Evolutionary conservation across 2,329 filamentous ascomycete species (phyloP).

Genomic region (Colletotrichum karsti): DNA sequence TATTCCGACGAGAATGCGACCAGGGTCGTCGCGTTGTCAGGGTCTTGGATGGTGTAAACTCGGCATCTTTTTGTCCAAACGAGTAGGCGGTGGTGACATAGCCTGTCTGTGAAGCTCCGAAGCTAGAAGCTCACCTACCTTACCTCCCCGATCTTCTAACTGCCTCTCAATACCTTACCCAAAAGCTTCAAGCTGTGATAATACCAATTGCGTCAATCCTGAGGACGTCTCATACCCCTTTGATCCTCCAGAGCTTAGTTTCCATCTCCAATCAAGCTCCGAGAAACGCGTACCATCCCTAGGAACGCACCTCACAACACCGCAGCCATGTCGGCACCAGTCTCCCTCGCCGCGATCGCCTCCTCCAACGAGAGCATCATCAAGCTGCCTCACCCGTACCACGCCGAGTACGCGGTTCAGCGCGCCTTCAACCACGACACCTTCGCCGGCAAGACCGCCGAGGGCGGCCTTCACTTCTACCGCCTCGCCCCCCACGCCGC

Average conservation of each 20-base stretch:
- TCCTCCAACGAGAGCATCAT: constrained; percentile 48
- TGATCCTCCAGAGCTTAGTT: background rate
- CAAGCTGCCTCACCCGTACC: constrained; percentile 60
- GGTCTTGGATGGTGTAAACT: background rate
- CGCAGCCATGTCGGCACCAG: constrained; percentile 34
- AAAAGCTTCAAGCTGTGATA: background rate
- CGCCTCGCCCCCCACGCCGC: constrained; percentile 42
- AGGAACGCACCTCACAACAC: background rate
- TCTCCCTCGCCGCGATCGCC: constrained; percentile 35
- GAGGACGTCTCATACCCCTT: background rate
- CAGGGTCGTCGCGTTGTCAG: background rate
- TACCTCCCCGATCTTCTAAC: background rate
- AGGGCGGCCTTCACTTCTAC: constrained; percentile 38
- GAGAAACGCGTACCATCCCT: background rate
- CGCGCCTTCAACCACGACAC: constrained; percentile 37
- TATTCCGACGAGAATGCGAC: background rate
- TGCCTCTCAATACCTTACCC: background rate
- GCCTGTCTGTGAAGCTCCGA: constrained; percentile 15
- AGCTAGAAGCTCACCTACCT: constrained; percentile 7
- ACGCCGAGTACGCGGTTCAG: constrained; percentile 52
- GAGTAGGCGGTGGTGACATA: constrained; percentile 19
- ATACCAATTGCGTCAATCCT: constrained; percentile 6
- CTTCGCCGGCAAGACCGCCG: constrained; percentile 27
- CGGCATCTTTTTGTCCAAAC: constrained; percentile 21
- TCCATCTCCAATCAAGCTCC: background rate